Base-by-base conservation (phyloP, 345 rosid species). In the Sisymbrium irio region DNA sequence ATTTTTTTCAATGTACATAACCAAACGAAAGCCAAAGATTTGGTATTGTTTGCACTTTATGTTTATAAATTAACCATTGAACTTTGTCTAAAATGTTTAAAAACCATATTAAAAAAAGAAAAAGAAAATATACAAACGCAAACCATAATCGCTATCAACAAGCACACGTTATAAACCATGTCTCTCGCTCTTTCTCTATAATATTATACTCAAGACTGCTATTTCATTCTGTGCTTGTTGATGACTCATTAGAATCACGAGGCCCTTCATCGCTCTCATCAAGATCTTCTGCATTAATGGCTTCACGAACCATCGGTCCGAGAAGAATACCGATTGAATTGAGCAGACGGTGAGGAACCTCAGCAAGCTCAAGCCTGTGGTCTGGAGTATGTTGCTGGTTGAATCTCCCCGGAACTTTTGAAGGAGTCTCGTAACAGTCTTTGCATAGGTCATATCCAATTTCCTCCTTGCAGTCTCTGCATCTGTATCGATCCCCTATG, bases 311-410 rank as follows among this genome's bases (percentile, higher is more conserved):
- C 62, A n/a, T 30, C 3, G 74, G 63, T 11, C 69, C 74, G 6
- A 69, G 42, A 41, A 68, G 35, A 35, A 61, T 20, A 7, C 57
- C 79, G 2, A 41, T 41, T 9, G 74, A 19, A 22, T 33, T 40
- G 46, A 62, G 7, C 74, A 14, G 1, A 60, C 33, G 1, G 66
- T 14, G 60, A 56, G 45, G 55, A 15, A 39, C 6, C 18, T 60
- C 30, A 0, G 67, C 59, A 9, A 10, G 85, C 81, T 70, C 65
- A 63, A 91, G 62, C 76, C 72, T 83, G 74, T 94, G 98, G 30
- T 89, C 95, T 15, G 93, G 85, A 25, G 83, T 88, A 82, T 94
- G 98, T 63, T 87, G 88, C 79, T 94, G 96, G 78, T 91, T 94
- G 78, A 94, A 94, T 53, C 97, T 85, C 50, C 98, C 97, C 1